Evolutionary conservation across 2,329 filamentous ascomycete genomes (phyloP).

Genomic region (Incumbomyces delicatus): DNA sequence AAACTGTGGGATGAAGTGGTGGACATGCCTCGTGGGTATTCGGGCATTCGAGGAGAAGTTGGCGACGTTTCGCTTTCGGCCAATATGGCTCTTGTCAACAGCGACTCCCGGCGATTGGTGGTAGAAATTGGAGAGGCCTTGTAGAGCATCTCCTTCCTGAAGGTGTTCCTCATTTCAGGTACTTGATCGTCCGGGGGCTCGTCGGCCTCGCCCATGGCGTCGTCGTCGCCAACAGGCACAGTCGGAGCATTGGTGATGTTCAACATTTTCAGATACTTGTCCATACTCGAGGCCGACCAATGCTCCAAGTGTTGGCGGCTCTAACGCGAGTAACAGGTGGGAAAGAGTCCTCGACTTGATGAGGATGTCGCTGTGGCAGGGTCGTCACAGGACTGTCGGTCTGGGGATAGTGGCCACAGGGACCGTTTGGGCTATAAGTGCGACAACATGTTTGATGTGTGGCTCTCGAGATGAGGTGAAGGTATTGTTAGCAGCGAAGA

Average conservation of each 20-base stretch:
- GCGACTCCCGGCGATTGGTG: conserved; percentile 55
- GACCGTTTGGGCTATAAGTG: conserved; percentile 35
- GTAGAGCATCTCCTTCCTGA: conserved; percentile 30
- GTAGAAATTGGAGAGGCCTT: conserved; percentile 28
- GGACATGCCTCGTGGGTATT: conserved; percentile 32
- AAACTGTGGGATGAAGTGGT: conserved; percentile 66
- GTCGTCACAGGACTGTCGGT: conserved; percentile 8
- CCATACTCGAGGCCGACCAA: conserved; percentile 24
- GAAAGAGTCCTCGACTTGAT: too few species aligned
- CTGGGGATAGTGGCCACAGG: conserved; percentile 22
- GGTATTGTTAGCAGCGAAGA: too few species aligned
- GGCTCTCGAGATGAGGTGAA: background rate
- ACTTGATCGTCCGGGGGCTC: conserved; percentile 65
- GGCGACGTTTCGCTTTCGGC: conserved; percentile 31
- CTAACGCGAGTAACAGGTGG: too few species aligned
- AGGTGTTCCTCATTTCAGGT: conserved; percentile 20
- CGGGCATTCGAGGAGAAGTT: conserved; percentile 26
- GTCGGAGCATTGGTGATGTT: conserved; percentile 32
- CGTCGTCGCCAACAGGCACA: conserved; percentile 44
- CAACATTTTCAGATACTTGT: conserved; percentile 36
- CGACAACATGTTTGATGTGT: conserved; percentile 25
- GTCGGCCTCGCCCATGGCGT: conserved; percentile 66
- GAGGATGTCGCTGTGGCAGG: conserved; percentile 9
- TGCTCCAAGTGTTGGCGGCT: conserved; percentile 13
- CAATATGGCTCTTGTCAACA: conserved; percentile 77